These are phyloP conservation scores for Volutella citrinella DNA, from an alignment of 2,329 filamentous ascomycete species.

Conservation along the genomic window DNA sequence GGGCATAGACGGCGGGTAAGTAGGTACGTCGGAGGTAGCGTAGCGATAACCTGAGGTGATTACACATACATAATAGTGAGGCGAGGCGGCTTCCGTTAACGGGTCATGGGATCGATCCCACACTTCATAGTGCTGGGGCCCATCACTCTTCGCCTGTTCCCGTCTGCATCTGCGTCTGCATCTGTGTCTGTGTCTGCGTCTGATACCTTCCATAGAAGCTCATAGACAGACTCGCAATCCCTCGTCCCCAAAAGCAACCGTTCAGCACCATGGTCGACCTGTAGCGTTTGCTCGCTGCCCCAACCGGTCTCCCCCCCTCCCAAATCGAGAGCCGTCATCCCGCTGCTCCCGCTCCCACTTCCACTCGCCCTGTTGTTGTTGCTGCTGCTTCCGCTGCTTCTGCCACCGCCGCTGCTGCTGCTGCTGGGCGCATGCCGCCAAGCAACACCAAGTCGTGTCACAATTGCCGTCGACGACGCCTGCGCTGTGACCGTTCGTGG, in stretches of 20 bases:
- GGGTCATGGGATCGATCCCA: constrained; percentile 20
- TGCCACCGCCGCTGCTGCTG: too few relatives aligned
- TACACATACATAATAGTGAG: constrained; percentile 12
- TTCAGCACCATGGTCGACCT: constrained; percentile 19
- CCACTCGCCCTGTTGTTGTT: constrained; percentile 9
- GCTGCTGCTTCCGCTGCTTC: constrained; percentile 24
- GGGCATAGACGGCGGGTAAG: constrained; percentile 8
- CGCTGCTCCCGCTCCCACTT: constrained; percentile 18
- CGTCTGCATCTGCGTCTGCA: constrained; percentile 3
- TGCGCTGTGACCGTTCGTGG: constrained; percentile 59
- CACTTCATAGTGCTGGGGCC: constrained; percentile 13
- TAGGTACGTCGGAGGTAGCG: constrained; percentile 8
- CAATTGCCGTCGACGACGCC: constrained; percentile 59
- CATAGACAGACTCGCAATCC: constrained; percentile 3
- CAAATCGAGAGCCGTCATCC: too few relatives aligned
- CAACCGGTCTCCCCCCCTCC: constrained; percentile 14
- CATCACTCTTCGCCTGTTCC: constrained; percentile 4
- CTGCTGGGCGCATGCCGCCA: constrained; percentile 32
- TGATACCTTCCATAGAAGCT: constrained; percentile 9
- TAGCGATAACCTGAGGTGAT: constrained; percentile 14
- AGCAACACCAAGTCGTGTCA: constrained; percentile 50
- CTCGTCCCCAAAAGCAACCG: too few relatives aligned
- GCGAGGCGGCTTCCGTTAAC: constrained; percentile 10
- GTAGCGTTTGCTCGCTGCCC: constrained; percentile 18
- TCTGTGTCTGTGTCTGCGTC: constrained; percentile 2